Percentiles rank a stretch among this genome's conserved stretches.
phyloP scores from a whole-genome alignment of 1,284 basidiomycete genomes.

The Pisolithus thermaeus region DNA sequence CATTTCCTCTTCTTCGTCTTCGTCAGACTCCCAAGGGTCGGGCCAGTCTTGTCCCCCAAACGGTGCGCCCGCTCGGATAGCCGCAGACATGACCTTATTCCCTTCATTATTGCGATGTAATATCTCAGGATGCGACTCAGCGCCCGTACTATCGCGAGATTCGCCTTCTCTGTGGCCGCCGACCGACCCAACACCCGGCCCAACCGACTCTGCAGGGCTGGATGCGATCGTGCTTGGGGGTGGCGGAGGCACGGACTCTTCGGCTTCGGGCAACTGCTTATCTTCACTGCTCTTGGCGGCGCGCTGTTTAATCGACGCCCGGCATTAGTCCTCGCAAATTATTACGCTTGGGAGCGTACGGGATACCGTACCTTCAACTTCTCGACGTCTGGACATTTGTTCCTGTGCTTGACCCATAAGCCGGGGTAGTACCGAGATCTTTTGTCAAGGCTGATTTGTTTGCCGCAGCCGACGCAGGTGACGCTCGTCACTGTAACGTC shows the following conservation, averaged over 20 bases:
- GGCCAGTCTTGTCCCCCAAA: not conserved
- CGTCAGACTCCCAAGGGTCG: slow-evolving; percentile 6
- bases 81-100: not conserved
- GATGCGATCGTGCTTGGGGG: not conserved
- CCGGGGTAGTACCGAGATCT: slow-evolving; percentile 30
- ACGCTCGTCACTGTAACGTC: slow-evolving; percentile 24
- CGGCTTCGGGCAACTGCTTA: not conserved
- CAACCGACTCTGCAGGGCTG: not conserved
- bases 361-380: slow-evolving; percentile 19
- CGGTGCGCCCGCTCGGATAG: not conserved
- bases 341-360: not conserved
- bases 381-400: slow-evolving; percentile 20
- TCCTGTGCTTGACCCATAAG: slow-evolving; percentile 24
- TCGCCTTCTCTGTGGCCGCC: not conserved
- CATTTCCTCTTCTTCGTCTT: slow-evolving; percentile 14
- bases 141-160: not conserved
- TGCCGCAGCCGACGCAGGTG: slow-evolving; percentile 20
- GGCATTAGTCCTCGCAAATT: slow-evolving; percentile 9
- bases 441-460: slow-evolving; percentile 29
- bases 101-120: not conserved
- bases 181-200: not conserved
- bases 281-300: not conserved
- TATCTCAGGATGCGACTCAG: not conserved
- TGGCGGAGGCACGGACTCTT: not conserved
- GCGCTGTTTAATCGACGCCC: not conserved